phyloP scores from a whole-genome alignment of 768 basidiomycete species.

The Leucogyrophana mollusca region DNA sequence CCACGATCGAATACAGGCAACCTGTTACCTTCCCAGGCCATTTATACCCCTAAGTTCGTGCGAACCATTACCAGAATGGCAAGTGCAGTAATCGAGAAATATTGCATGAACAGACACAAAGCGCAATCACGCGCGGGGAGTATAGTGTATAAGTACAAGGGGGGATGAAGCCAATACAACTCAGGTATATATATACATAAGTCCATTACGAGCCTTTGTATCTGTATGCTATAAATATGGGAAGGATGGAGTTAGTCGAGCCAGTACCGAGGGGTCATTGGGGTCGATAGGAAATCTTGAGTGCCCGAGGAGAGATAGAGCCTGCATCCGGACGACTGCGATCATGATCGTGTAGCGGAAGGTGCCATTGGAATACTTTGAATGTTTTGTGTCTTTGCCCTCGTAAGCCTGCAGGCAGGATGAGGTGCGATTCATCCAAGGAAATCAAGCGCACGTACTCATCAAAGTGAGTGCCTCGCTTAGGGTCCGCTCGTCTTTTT shows the following conservation, averaged over 20 bases:
- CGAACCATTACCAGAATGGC: no score
- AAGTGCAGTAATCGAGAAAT: no score
- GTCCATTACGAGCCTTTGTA: no score
- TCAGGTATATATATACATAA: no score
- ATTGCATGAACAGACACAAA: no score
- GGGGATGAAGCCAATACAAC: no score
- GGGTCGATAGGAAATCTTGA: background rate
- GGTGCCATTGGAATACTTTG: constrained; percentile 11
- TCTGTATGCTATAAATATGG: background rate
- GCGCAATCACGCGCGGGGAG: no score
- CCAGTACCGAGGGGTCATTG: background rate
- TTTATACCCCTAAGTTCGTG: no score
- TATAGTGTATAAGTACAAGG: no score
- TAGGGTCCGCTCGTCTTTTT: constrained; percentile 86
- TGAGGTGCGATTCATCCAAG: background rate
- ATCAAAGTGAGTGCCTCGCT: constrained; percentile 83
- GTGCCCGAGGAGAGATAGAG: background rate
- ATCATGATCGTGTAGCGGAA: constrained; percentile 16
- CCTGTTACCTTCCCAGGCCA: no score
- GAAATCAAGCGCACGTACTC: constrained; percentile 36
- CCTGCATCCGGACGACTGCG: background rate
- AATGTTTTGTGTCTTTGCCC: constrained; percentile 10
- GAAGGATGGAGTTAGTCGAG: background rate
- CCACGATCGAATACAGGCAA: no score
- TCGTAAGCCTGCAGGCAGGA: constrained; percentile 10